These are phyloP conservation scores for Ustilago xerochloae DNA, from an alignment of 1,284 basidiomycete genomes.

Conservation along the genomic window DNA sequence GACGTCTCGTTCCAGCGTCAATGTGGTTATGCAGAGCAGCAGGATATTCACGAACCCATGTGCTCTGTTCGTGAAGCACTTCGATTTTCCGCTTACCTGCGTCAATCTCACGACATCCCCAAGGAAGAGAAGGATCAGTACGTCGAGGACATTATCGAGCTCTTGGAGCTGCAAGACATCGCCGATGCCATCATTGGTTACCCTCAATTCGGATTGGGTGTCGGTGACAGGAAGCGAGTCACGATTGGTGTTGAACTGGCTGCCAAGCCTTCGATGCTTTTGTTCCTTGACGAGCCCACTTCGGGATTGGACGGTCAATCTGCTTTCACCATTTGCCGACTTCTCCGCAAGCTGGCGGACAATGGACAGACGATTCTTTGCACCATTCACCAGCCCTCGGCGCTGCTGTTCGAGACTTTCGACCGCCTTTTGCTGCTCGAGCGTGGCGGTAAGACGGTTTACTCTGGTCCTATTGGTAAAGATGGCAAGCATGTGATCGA, in stretches of 20 bases:
- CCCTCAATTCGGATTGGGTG: conserved; percentile 72
- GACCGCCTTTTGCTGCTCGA: conserved; percentile 71
- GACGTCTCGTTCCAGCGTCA: conserved; percentile 79
- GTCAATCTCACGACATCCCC: conserved; percentile 79
- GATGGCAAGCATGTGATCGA: conserved; percentile 72
- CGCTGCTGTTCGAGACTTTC: conserved; percentile 76
- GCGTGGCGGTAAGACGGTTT: conserved; percentile 70
- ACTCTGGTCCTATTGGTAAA: conserved; percentile 73
- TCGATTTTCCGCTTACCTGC: conserved; percentile 81
- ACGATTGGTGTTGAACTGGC: conserved; percentile 80
- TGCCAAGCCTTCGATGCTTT: conserved; percentile 79
- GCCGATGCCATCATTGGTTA: conserved; percentile 78
- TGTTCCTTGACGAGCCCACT: conserved; percentile 72
- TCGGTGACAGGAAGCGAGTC: conserved; percentile 77
- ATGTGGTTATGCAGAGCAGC: conserved; percentile 78
- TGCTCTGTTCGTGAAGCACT: conserved; percentile 86
- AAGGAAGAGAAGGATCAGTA: conserved; percentile 81
- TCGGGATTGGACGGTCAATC: conserved; percentile 89
- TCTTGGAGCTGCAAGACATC: conserved; percentile 80
- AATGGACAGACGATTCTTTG: conserved; percentile 78
- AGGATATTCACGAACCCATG: conserved; percentile 84
- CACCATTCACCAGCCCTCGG: conserved; percentile 77
- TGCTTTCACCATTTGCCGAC: conserved; percentile 84
- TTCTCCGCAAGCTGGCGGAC: conserved; percentile 82
- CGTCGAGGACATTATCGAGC: conserved; percentile 80